phyloP scores from a whole-genome alignment of 768 basidiomycete genomes.

The Hygrocybe punicea region DNA sequence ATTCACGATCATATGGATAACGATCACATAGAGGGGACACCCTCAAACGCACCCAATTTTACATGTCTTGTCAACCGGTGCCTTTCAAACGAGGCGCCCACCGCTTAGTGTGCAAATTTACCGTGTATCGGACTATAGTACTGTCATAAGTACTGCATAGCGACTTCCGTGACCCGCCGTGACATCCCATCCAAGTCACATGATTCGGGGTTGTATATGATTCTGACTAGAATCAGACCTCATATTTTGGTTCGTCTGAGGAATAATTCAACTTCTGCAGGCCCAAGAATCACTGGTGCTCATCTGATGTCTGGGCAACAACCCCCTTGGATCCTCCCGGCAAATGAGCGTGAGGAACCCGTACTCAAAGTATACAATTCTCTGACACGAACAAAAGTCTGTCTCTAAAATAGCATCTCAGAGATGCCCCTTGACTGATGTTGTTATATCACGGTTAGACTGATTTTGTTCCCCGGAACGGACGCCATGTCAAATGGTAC shows the following conservation, averaged over 20 bases:
- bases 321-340: constrained; percentile 55
- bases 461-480: constrained; percentile 68
- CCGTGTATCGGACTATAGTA: too few species aligned
- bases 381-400: constrained; percentile 84
- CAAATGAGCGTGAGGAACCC: constrained; percentile 49
- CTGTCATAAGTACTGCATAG: too few species aligned
- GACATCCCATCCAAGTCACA: not conserved
- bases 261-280: not conserved
- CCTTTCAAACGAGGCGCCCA: too few species aligned
- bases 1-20: too few species aligned
- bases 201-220: constrained; percentile 2
- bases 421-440: constrained; percentile 1
- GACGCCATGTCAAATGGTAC: constrained; percentile 91
- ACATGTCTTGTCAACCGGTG: too few species aligned
- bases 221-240: not conserved
- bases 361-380: constrained; percentile 88
- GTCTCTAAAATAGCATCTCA: constrained; percentile 14
- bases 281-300: not conserved
- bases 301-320: constrained; percentile 57
- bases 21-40: too few species aligned
- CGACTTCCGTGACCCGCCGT: too few species aligned
- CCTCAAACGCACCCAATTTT: too few species aligned
- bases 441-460: constrained; percentile 44
- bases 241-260: not conserved
- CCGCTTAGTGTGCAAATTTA: too few species aligned